Conservation (phyloP, 441 rosid genomes). For the Pelargonium citronellum region DNA sequence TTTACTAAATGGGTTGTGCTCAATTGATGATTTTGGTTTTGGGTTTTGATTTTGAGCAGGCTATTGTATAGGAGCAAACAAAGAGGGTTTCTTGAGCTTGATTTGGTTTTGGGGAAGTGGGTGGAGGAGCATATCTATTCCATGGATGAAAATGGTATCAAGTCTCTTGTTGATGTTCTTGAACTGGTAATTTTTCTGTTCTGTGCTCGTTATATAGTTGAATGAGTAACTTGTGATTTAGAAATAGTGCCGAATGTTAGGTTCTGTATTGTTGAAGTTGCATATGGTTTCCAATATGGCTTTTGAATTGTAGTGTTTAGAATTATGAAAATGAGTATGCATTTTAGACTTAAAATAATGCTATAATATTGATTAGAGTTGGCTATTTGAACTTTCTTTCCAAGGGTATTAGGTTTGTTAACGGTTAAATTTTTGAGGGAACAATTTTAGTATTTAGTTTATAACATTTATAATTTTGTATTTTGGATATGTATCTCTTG, state of each 20-base stretch:
- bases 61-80: conserved; percentile 88
- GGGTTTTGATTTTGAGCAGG: conserved; percentile 28
- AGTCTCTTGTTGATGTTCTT: conserved; percentile 70
- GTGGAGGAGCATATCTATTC: conserved; percentile 63
- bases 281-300: not conserved
- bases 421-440: too few species aligned
- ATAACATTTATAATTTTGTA: too few species aligned
- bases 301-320: not conserved
- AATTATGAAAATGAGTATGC: not conserved
- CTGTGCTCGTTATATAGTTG: not conserved
- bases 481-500: too few species aligned
- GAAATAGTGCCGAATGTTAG: not conserved
- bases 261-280: not conserved
- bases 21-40: not conserved
- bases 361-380: too few species aligned
- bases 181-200: conserved; percentile 48
- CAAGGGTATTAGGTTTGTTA: too few species aligned
- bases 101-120: conserved; percentile 84
- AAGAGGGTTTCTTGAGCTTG: conserved; percentile 84
- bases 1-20: not conserved
- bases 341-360: not conserved
- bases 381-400: too few species aligned
- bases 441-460: too few species aligned
- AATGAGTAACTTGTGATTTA: not conserved
- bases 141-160: conserved; percentile 65